phyloP scores from a whole-genome alignment of 164 flowering plant genomes.

The Taxillus chinensis region DNA sequence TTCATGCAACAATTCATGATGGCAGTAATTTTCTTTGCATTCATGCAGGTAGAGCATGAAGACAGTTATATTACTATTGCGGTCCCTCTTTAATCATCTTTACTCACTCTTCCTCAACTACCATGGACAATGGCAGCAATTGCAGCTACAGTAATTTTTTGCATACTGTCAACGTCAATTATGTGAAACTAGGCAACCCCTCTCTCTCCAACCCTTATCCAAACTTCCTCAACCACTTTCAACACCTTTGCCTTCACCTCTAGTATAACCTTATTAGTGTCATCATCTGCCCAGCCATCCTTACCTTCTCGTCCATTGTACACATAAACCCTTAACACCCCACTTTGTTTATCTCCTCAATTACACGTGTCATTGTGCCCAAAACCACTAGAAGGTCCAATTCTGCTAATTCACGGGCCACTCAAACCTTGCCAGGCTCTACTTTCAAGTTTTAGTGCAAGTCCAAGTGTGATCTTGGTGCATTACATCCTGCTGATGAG shows the following conservation, averaged over 20 bases:
- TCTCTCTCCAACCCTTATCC: background rate
- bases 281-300: constrained; percentile 11
- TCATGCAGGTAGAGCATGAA: too few relatives aligned
- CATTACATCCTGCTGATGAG: constrained; percentile 23
- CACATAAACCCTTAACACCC: constrained; percentile 31
- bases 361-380: constrained; percentile 29
- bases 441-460: constrained; percentile 27
- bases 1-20: too few relatives aligned
- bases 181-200: constrained; percentile 15
- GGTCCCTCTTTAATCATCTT: too few relatives aligned
- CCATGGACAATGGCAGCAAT: too few relatives aligned
- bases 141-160: too few relatives aligned
- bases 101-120: too few relatives aligned
- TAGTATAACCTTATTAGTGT: constrained; percentile 26
- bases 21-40: too few relatives aligned
- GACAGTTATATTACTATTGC: too few relatives aligned
- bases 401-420: constrained; percentile 21
- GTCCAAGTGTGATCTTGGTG: constrained; percentile 27
- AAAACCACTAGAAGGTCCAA: constrained; percentile 10
- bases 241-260: constrained; percentile 20
- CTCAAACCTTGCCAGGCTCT: constrained; percentile 17
- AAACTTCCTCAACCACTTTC: constrained; percentile 17
- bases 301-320: constrained; percentile 25
- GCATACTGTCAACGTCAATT: constrained; percentile 23
- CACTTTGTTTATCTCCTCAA: constrained; percentile 29